Evolutionary conservation across 768 basidiomycete genomes (phyloP).

Genomic region (Trametes sanguinea): DNA sequence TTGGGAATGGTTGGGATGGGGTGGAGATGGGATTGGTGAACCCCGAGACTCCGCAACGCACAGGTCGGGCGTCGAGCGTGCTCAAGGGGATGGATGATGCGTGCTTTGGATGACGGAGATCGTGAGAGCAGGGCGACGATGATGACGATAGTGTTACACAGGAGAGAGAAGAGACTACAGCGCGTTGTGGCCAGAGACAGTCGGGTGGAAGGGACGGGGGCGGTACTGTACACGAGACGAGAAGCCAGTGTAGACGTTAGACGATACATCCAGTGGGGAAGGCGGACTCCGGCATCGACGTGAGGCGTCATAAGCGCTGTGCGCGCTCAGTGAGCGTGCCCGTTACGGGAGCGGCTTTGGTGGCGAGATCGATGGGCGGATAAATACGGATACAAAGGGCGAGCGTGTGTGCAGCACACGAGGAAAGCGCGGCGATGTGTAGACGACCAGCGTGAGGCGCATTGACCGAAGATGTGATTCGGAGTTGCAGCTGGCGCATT

Average conservation of each 20-base stretch:
- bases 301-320: no score
- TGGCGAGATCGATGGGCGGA: constrained; percentile 1
- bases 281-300: background rate
- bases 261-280: constrained; percentile 12
- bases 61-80: background rate
- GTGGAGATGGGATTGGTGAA: background rate
- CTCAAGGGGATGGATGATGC: constrained; percentile 10
- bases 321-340: background rate
- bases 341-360: background rate
- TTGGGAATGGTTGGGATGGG: constrained; percentile 6
- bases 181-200: constrained; percentile 9
- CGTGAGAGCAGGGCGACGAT: constrained; percentile 16
- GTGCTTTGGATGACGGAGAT: constrained; percentile 18
- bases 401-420: background rate
- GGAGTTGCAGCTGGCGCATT: background rate
- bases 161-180: constrained; percentile 10
- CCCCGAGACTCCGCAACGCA: constrained; percentile 10
- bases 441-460: background rate
- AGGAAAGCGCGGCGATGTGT: background rate
- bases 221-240: constrained; percentile 14
- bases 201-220: background rate
- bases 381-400: constrained; percentile 15
- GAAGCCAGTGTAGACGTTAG: constrained; percentile 3
- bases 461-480: background rate
- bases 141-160: constrained; percentile 15